These are phyloP conservation scores for Sporisorium iseilematis-ciliati DNA, from an alignment of 1,284 basidiomycete genomes.

Conservation along the genomic window DNA sequence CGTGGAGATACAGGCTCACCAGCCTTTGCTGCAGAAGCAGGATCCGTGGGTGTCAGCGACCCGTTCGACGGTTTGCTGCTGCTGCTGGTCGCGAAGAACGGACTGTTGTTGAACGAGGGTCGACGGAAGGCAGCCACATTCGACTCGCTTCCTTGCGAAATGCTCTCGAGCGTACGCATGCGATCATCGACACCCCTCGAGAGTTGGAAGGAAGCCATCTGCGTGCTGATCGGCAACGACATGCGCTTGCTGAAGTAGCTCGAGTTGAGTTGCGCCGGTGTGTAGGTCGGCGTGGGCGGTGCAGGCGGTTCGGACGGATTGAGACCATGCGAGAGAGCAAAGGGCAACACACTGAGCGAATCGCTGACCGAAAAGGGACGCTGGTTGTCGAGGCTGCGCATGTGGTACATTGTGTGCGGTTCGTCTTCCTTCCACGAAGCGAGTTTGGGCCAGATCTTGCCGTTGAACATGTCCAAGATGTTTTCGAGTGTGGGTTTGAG, in stretches of 20 bases:
- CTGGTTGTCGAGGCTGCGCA: slow-evolving; percentile 61
- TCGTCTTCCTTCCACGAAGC: slow-evolving; percentile 77
- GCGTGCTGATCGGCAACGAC: slow-evolving; percentile 55
- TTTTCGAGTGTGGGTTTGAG: slow-evolving; percentile 77
- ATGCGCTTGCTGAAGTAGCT: slow-evolving; percentile 60
- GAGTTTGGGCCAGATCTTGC: slow-evolving; percentile 83
- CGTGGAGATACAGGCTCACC: slow-evolving; percentile 45
- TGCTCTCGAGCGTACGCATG: slow-evolving; percentile 36
- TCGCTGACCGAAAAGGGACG: slow-evolving; percentile 41
- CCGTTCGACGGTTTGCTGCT: slow-evolving; percentile 15
- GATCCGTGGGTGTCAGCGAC: slow-evolving; percentile 21
- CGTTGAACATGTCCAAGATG: slow-evolving; percentile 80
- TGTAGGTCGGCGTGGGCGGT: slow-evolving; percentile 58
- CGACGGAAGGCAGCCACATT: slow-evolving; percentile 26
- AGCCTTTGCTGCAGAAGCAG: slow-evolving; percentile 1
- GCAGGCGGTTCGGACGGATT: slow-evolving; percentile 55
- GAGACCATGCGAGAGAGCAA: slow-evolving; percentile 61
- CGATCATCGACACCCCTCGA: slow-evolving; percentile 36
- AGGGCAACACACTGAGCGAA: slow-evolving; percentile 52
- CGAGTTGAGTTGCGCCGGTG: slow-evolving; percentile 35
- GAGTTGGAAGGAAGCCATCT: slow-evolving; percentile 45
- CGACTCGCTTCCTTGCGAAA: slow-evolving; percentile 36
- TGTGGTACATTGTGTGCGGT: slow-evolving; percentile 60
- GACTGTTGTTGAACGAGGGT: slow-evolving; percentile 43
- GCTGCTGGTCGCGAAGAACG: slow-evolving; percentile 23